Percentiles rank a stretch among this genome's conserved stretches.
These are phyloP conservation scores for Talaromyces pinophilus DNA, from an alignment of 2,329 filamentous ascomycete species.

Conservation along the genomic window DNA sequence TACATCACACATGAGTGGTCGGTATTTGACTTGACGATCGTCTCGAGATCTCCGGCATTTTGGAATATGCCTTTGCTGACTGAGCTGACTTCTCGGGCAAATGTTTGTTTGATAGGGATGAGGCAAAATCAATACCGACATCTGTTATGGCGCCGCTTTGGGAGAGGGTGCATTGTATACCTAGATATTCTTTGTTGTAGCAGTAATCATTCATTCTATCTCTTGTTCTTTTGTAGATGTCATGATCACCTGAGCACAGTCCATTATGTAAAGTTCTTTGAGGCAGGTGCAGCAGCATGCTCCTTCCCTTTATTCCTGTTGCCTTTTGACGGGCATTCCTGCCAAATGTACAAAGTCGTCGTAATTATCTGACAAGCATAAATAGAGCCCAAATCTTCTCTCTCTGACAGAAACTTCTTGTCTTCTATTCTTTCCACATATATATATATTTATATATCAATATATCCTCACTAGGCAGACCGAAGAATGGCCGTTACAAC, in stretches of 20 bases:
- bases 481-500: too few species aligned
- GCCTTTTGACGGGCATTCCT: neutral
- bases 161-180: neutral
- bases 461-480: neutral
- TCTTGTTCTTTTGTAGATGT: neutral
- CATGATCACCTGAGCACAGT: neutral
- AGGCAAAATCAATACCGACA: neutral
- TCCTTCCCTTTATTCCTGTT: neutral
- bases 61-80: neutral
- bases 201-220: neutral
- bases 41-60: neutral
- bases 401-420: neutral
- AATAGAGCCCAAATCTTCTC: neutral
- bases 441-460: neutral
- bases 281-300: neutral
- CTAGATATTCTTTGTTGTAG: neutral
- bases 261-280: neutral
- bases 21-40: neutral
- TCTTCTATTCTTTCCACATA: neutral
- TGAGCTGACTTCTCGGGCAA: neutral
- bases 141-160: neutral
- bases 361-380: neutral
- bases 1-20: neutral
- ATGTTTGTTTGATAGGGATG: neutral
- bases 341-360: neutral